Base-by-base conservation (phyloP, 306 rosid species). In the Castanea mollissima region DNA sequence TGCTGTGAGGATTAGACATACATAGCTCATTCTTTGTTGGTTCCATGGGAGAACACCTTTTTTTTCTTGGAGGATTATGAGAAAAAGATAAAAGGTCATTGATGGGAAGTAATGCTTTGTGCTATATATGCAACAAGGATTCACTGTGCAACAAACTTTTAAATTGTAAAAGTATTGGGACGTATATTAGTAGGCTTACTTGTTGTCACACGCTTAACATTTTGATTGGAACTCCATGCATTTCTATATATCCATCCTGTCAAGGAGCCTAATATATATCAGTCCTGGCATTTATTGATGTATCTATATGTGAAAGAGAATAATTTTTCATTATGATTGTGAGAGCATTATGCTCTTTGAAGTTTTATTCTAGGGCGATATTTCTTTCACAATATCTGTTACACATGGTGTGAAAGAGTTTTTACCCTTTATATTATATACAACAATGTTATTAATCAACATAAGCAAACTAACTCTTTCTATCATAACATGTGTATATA, bases 11-110 rank as follows among this genome's bases (percentile, higher is more conserved):
- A 21, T 75, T 72, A 65, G 63, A 25, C 19, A 29, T 55, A 2
- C 51, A 73, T 55, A 83, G 55, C 55, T 84, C 81, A 7, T 63
- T 79, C 73, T 70, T 83, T 21, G 19, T 68, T 55, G 71, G 76
- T 82, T 82, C 89, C 92, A 92, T 92, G 51, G 76, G 25, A 72
- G 83, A 64, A 52, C 27, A 16, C 7, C 13, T 38, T 64, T 14
- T 63, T 70, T 57, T 65, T 63, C 67, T 69, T 79, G 73, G 25
- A 49, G 67, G 55, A 60, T 74, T 71, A 62, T 75, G 76, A 41
- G 23, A 75, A 60, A 38, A 9, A 18, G 52, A 63, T 76, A 71
- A 75, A 80, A 73, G 75, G 71, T 32, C 19, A 76, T 80, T 46
- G 78, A 41, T 34, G 64, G 57, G 70, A 49, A 41, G 78, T 82